Evolutionary conservation across 805 yeast species (phyloP).

Genomic region (Ogataea ganodermae): DNA sequence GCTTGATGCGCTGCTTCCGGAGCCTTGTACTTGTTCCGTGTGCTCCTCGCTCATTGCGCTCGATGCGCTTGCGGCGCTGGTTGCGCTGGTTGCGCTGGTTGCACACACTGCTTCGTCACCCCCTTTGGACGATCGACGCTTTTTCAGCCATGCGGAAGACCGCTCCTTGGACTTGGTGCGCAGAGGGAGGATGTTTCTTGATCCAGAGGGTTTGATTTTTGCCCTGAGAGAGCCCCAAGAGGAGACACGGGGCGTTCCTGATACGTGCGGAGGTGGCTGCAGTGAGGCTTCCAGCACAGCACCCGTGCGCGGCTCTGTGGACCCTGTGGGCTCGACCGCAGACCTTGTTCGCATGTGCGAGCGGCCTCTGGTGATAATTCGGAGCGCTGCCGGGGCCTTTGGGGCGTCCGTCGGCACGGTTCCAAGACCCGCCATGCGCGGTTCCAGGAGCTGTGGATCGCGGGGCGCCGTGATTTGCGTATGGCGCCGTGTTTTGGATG

Average conservation of each 20-base stretch:
- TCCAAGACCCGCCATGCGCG: background rate
- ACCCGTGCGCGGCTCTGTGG: no score
- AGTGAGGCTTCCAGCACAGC: background rate
- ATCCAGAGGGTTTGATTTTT: slow-evolving; percentile 14
- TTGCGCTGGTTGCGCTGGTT: slow-evolving; percentile 1
- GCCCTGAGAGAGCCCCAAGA: slow-evolving; percentile 27
- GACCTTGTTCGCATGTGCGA: background rate
- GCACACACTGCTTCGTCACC: background rate
- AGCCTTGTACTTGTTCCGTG: slow-evolving; percentile 8
- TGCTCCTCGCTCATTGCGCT: slow-evolving; percentile 8
- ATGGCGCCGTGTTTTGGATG: background rate
- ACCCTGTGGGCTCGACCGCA: background rate
- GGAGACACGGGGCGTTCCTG: slow-evolving; percentile 8
- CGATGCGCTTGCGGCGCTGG: slow-evolving; percentile 2
- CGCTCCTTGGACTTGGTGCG: slow-evolving; percentile 16
- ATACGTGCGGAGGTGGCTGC: background rate
- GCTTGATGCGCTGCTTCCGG: slow-evolving; percentile 11
- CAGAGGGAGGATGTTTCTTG: slow-evolving; percentile 6
- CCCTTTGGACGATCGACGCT: slow-evolving; percentile 11
- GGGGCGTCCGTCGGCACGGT: no score
- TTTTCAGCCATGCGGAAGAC: slow-evolving; percentile 13
- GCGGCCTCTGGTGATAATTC: background rate
- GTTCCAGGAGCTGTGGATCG: background rate
- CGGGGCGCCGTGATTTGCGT: background rate
- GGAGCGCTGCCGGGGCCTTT: background rate